Conservation (phyloP, 2,329 filamentous ascomycete species). For the Ceratocystis huliohia region DNA sequence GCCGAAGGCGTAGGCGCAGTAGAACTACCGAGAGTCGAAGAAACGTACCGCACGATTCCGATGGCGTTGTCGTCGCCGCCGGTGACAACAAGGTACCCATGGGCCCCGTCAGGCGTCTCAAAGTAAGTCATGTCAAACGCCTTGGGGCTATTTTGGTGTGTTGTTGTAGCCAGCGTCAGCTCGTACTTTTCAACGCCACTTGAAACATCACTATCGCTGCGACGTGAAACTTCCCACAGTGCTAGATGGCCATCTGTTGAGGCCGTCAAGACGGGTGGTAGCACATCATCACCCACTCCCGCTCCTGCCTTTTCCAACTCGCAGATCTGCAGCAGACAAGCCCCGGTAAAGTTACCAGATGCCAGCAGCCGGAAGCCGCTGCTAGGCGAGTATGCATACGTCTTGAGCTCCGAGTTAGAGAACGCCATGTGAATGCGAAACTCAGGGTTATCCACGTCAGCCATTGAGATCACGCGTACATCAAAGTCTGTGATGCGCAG, state of each 20-base stretch:
- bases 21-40: slow-evolving; percentile 10
- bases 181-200: slow-evolving; percentile 22
- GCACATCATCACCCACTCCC: slow-evolving; percentile 9
- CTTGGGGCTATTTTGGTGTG: slow-evolving; percentile 80
- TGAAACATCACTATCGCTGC: background rate
- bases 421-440: slow-evolving; percentile 60
- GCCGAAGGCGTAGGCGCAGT: slow-evolving; percentile 46
- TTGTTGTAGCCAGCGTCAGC: slow-evolving; percentile 29
- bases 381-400: slow-evolving; percentile 37
- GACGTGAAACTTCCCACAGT: slow-evolving; percentile 38
- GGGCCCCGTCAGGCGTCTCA: slow-evolving; percentile 59
- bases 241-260: slow-evolving; percentile 71
- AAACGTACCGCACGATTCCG: slow-evolving; percentile 28
- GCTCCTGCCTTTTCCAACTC: slow-evolving; percentile 29
- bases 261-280: slow-evolving; percentile 44
- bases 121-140: slow-evolving; percentile 37
- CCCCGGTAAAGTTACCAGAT: slow-evolving; percentile 50
- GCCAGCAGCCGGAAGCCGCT: slow-evolving; percentile 39
- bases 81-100: slow-evolving; percentile 45
- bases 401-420: slow-evolving; percentile 69
- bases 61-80: slow-evolving; percentile 85
- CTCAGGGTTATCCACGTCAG: slow-evolving; percentile 22
- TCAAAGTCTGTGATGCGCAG: slow-evolving; percentile 74
- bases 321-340: slow-evolving; percentile 58
- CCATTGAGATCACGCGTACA: slow-evolving; percentile 29